Evolutionary conservation across 2,329 filamentous ascomycete species (phyloP).

Genomic region (Berkeleyomyces rouxiae): DNA sequence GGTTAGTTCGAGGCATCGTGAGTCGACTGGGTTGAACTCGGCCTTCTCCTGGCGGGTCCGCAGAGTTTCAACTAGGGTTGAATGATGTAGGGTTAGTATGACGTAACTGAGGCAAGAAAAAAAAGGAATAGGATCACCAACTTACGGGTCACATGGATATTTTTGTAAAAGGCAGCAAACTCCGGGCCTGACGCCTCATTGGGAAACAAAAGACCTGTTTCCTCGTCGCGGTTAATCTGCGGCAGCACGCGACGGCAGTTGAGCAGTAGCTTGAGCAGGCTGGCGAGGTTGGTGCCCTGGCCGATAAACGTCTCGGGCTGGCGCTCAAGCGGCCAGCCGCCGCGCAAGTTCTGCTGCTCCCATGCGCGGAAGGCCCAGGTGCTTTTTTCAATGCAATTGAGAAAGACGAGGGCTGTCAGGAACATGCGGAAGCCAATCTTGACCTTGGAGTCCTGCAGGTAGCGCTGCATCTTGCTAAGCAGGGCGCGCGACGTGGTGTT

Average conservation of each 20-base stretch:
- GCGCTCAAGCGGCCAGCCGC: constrained; percentile 43
- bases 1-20: constrained; percentile 33
- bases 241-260: constrained; percentile 44
- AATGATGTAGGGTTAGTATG: background rate
- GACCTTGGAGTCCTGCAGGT: constrained; percentile 43
- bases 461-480: constrained; percentile 43
- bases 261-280: constrained; percentile 43
- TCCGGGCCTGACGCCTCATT: constrained; percentile 30
- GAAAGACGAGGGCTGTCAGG: constrained; percentile 42
- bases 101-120: background rate
- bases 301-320: constrained; percentile 39
- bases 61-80: constrained; percentile 19
- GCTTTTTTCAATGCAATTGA: constrained; percentile 50
- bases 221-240: constrained; percentile 28
- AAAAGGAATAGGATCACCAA: constrained; percentile 11
- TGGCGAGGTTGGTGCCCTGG: constrained; percentile 41
- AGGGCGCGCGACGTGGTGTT: constrained; percentile 40
- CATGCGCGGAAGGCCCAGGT: constrained; percentile 54
- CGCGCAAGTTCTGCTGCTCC: constrained; percentile 43
- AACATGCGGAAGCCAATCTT: constrained; percentile 45
- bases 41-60: constrained; percentile 32
- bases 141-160: constrained; percentile 41
- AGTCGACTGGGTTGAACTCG: constrained; percentile 33
- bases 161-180: constrained; percentile 36
- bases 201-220: constrained; percentile 29